Evolutionary conservation across 345 rosid species (phyloP).

Genomic region (Populus deltoides): DNA sequence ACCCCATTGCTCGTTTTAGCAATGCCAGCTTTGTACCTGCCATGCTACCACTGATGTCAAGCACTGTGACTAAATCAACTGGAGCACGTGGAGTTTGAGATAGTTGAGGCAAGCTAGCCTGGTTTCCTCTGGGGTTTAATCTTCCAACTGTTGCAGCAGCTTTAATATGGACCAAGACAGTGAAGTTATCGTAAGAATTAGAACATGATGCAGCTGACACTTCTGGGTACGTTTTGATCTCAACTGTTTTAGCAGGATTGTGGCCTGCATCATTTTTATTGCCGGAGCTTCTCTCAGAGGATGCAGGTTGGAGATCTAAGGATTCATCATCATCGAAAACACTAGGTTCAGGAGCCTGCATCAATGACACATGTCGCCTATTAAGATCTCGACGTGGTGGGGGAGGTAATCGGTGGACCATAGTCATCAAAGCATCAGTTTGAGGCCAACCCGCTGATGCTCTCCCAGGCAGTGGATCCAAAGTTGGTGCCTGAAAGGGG

Average conservation of each 20-base stretch:
- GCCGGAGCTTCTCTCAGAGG: slow-evolving; percentile 31
- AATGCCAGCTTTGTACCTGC: slow-evolving; percentile 95
- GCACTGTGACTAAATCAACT: slow-evolving; percentile 83
- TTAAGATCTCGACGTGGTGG: slow-evolving; percentile 46
- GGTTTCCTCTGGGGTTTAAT: slow-evolving; percentile 33
- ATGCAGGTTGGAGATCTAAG: slow-evolving; percentile 48
- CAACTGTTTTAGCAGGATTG: slow-evolving; percentile 39
- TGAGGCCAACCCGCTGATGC: slow-evolving; percentile 48
- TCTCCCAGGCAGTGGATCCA: slow-evolving; percentile 42
- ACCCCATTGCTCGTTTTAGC: slow-evolving; percentile 97
- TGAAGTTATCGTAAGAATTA: slow-evolving; percentile 55
- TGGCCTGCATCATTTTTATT: slow-evolving; percentile 23
- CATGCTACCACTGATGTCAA: slow-evolving; percentile 98
- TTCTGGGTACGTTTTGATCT: slow-evolving; percentile 66
- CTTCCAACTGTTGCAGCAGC: slow-evolving; percentile 49
- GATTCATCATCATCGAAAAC: slow-evolving; percentile 72
- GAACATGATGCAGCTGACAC: slow-evolving; percentile 58
- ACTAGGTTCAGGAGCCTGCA: slow-evolving; percentile 65
- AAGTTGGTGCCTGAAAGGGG: slow-evolving; percentile 69
- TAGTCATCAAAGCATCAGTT: slow-evolving; percentile 54
- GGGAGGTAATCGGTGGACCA: slow-evolving; percentile 50
- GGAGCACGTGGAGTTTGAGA: slow-evolving; percentile 64
- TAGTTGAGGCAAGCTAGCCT: slow-evolving; percentile 34
- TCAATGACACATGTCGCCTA: slow-evolving; percentile 52
- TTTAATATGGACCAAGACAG: slow-evolving; percentile 73